Evolutionary conservation across 2,329 filamentous ascomycete species (phyloP).

Genomic region (Graphiopsis chlorocephala): DNA sequence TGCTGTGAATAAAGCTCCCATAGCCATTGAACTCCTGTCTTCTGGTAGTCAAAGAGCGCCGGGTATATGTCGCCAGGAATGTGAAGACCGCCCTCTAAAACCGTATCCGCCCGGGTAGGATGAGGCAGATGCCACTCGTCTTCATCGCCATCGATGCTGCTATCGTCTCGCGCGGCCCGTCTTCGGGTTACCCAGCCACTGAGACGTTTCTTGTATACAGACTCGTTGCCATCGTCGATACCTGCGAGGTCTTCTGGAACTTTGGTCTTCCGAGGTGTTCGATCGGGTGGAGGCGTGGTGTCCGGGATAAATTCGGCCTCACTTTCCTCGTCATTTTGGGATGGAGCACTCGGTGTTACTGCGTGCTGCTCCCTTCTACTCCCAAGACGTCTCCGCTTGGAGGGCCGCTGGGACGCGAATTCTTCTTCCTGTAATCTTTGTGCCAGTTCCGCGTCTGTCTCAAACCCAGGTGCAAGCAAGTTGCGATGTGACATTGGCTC

Average conservation of each 20-base stretch:
- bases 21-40: slow-evolving; percentile 94
- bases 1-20: slow-evolving; percentile 86
- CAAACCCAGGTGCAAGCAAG: slow-evolving; percentile 49
- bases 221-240: slow-evolving; percentile 86
- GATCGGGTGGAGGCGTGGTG: slow-evolving; percentile 39
- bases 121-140: slow-evolving; percentile 84
- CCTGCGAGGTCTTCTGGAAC: slow-evolving; percentile 56
- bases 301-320: slow-evolving; percentile 35
- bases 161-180: slow-evolving; percentile 54
- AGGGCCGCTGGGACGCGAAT: slow-evolving; percentile 37
- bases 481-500: slow-evolving; percentile 46
- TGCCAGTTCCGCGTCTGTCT: slow-evolving; percentile 33
- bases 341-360: slow-evolving; percentile 26
- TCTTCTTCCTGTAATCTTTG: slow-evolving; percentile 35
- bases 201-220: slow-evolving; percentile 72
- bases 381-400: slow-evolving; percentile 42
- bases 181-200: slow-evolving; percentile 69
- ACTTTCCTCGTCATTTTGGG: slow-evolving; percentile 37
- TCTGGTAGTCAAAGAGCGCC: slow-evolving; percentile 93
- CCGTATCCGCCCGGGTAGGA: slow-evolving; percentile 73
- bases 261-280: slow-evolving; percentile 36
- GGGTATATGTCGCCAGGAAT: slow-evolving; percentile 92
- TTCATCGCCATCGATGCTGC: slow-evolving; percentile 35
- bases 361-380: slow-evolving; percentile 22
- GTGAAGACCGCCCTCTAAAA: slow-evolving; percentile 70